These are phyloP conservation scores for Neocucurbitaria cava DNA, from an alignment of 2,329 filamentous ascomycete species.

Conservation along the genomic window DNA sequence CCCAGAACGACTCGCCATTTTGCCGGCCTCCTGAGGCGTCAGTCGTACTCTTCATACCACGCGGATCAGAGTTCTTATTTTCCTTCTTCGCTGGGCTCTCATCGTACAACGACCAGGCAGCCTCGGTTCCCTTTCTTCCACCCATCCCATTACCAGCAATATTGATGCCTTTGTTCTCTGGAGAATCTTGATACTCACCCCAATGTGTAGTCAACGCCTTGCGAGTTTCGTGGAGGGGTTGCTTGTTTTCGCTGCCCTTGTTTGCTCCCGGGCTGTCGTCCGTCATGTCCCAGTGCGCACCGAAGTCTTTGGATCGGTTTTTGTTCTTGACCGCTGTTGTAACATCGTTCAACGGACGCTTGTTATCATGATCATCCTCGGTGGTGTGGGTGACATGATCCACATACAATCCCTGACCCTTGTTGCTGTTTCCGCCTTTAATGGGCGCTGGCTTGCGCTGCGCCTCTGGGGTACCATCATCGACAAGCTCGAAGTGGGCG, in stretches of 20 bases:
- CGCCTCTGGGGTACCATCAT: conserved; percentile 70
- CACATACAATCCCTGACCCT: conserved; percentile 75
- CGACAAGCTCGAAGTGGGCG: conserved; percentile 82
- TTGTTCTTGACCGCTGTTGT: conserved; percentile 77
- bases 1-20: conserved; percentile 40
- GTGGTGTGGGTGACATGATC: conserved; percentile 70
- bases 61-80: conserved; percentile 30
- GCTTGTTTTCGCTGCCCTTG: conserved; percentile 50
- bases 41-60: conserved; percentile 45
- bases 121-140: conserved; percentile 43
- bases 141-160: conserved; percentile 52
- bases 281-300: conserved; percentile 76
- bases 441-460: conserved; percentile 50
- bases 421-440: conserved; percentile 65
- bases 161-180: conserved; percentile 43
- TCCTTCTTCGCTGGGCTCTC: conserved; percentile 40
- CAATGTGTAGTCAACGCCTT: conserved; percentile 60
- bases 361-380: conserved; percentile 55
- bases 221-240: conserved; percentile 62
- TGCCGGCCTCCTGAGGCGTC: conserved; percentile 52
- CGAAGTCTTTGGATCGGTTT: conserved; percentile 78
- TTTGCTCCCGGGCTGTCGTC: conserved; percentile 66
- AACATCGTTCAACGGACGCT: conserved; percentile 66
- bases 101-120: conserved; percentile 51
- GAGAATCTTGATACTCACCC: conserved; percentile 39